Conservation (phyloP, 2,329 filamentous ascomycete species). For the Trichoderma aggressivum region DNA sequence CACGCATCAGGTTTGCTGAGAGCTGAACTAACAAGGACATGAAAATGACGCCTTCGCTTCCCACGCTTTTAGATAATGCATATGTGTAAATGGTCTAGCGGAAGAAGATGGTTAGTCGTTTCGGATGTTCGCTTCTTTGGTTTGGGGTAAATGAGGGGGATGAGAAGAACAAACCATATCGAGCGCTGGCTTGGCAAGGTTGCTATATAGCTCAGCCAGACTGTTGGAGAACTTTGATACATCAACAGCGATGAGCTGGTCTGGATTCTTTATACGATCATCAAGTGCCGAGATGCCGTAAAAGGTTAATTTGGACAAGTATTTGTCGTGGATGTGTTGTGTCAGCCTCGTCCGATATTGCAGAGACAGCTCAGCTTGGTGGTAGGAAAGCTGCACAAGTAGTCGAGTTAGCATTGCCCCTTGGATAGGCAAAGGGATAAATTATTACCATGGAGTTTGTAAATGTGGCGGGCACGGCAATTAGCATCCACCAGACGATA, state of each 20-base stretch:
- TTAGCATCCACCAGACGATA: constrained; percentile 97
- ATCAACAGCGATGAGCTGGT: constrained; percentile 95
- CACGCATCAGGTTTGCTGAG: constrained; percentile 88
- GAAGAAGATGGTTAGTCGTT: constrained; percentile 26
- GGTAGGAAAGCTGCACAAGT: constrained; percentile 72
- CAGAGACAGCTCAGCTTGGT: constrained; percentile 90
- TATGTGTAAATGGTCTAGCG: constrained; percentile 81
- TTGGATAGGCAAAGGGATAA: not conserved
- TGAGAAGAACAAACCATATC: constrained; percentile 65
- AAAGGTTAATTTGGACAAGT: constrained; percentile 96
- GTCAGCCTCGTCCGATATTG: constrained; percentile 92
- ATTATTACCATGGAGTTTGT: constrained; percentile 91
- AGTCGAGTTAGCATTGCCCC: not conserved
- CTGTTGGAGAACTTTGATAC: constrained; percentile 96
- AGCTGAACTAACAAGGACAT: constrained; percentile 94
- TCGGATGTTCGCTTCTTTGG: not conserved
- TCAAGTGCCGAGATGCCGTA: constrained; percentile 94
- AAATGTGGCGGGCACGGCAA: constrained; percentile 92
- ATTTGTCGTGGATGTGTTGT: constrained; percentile 92
- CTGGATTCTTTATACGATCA: constrained; percentile 96
- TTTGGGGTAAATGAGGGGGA: not conserved
- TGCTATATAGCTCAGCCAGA: constrained; percentile 91
- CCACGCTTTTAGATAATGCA: constrained; percentile 89
- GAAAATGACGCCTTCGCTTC: constrained; percentile 89
- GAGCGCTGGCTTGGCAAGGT: constrained; percentile 87